Percentiles rank a stretch among this genome's conserved stretches.
phyloP scores from a whole-genome alignment of 352 stramenopile genomes.

The Globisporangium orthogonon region DNA sequence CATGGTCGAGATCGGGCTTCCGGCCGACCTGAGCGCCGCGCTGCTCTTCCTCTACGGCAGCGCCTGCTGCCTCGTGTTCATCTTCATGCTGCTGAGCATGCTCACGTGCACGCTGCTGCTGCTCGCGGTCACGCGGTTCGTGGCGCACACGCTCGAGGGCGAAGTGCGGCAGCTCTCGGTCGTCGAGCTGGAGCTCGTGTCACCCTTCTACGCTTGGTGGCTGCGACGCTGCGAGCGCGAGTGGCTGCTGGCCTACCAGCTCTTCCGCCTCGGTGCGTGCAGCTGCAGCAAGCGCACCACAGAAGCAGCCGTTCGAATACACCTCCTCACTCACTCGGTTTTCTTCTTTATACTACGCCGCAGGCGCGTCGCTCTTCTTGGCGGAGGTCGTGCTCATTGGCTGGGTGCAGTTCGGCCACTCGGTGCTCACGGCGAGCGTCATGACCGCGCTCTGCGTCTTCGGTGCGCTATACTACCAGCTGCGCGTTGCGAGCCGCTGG shows the following conservation, averaged over 20 bases:
- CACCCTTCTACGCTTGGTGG: slow-evolving; percentile 71
- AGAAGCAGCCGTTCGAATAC: no score
- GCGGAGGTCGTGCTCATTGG: slow-evolving; percentile 44
- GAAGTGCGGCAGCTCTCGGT: slow-evolving; percentile 47
- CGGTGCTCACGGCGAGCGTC: slow-evolving; percentile 23
- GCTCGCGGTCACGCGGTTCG: slow-evolving; percentile 66
- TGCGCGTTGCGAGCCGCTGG: slow-evolving; percentile 64
- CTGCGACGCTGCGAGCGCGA: slow-evolving; percentile 59
- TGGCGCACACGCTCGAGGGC: slow-evolving; percentile 72
- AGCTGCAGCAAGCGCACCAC: no score
- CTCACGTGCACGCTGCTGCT: slow-evolving; percentile 68
- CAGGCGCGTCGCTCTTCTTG: slow-evolving; percentile 52
- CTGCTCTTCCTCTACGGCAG: slow-evolving; percentile 58
- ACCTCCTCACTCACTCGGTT: background rate
- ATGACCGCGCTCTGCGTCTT: slow-evolving; percentile 44
- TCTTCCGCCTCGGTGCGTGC: slow-evolving; percentile 39
- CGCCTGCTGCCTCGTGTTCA: slow-evolving; percentile 55
- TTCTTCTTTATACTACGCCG: background rate
- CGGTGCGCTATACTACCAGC: slow-evolving; percentile 57
- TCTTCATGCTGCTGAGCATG: slow-evolving; percentile 69
- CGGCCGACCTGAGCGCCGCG: slow-evolving; percentile 29
- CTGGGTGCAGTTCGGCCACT: slow-evolving; percentile 58
- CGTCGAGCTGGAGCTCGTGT: slow-evolving; percentile 56
- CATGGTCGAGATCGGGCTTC: slow-evolving; percentile 62
- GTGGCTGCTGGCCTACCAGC: slow-evolving; percentile 61